Conservation (phyloP, 192 early-diverging fungal genomes). For the Coemansia sp. region DNA sequence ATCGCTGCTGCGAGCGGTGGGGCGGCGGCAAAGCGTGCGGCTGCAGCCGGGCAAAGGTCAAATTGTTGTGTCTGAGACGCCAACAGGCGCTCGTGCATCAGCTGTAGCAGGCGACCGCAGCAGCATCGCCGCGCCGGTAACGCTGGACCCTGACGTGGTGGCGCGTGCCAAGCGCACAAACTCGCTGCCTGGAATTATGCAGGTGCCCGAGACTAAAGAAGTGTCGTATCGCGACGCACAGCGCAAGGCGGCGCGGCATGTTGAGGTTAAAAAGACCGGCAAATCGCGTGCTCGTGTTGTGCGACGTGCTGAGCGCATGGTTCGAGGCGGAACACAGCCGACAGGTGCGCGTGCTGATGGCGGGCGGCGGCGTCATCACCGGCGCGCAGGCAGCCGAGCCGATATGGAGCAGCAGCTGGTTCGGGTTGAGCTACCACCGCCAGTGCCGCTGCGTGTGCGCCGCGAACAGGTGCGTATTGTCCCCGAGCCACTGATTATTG, state of each 20-base stretch:
- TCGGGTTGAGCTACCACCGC: constrained; percentile 48
- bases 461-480: constrained; percentile 34
- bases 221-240: constrained; percentile 52
- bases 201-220: constrained; percentile 53
- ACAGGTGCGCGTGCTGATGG: constrained; percentile 5
- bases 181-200: constrained; percentile 49
- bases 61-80: constrained; percentile 50
- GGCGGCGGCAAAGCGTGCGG: constrained; percentile 53
- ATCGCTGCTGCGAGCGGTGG: constrained; percentile 51
- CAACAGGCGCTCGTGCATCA: constrained; percentile 16
- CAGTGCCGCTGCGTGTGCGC: constrained; percentile 54
- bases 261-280: constrained; percentile 23
- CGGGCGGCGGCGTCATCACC: constrained; percentile 23
- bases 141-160: constrained; percentile 22
- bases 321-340: constrained; percentile 34
- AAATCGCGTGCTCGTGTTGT: constrained; percentile 29
- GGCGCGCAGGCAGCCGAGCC: constrained; percentile 36
- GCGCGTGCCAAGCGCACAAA: constrained; percentile 50
- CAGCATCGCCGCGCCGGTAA: constrained; percentile 12
- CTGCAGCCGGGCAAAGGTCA: constrained; percentile 52
- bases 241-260: constrained; percentile 33
- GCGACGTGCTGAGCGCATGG: constrained; percentile 50
- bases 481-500: constrained; percentile 54
- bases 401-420: constrained; percentile 54
- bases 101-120: constrained; percentile 7